Base-by-base conservation (phyloP, 257 asterid species). In the Scutellaria galericulata region DNA sequence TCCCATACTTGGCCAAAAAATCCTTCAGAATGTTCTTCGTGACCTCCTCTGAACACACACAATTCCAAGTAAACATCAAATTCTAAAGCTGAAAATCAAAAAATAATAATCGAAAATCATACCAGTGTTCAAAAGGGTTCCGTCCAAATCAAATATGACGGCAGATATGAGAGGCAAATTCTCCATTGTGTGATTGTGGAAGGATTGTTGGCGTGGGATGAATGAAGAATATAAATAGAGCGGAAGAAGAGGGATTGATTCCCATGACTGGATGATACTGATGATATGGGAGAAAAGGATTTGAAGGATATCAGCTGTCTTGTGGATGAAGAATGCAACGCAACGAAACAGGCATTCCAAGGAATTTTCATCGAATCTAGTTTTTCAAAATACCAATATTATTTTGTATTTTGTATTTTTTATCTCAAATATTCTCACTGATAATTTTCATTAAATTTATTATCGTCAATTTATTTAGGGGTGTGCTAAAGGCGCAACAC, bases 81-180 rank as follows among this genome's bases (percentile, higher is more conserved):
- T 5, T 10, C 40, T 11, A 12, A 6, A 8, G 9, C 37, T 5
- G 5, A 3, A 45, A 50, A 53, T 8, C 5, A 9, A 3, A 59
- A 72, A 57, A 2, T 6, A 37, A 53, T 5, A 57, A 2, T 3
- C 3, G 67, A 76, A 1, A 70, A 50, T 24, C 52, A 22, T 15
- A 90, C 98, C 97, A 53, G 97, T 86, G 77, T 84, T 89, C 73
- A 93, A 75, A 77, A 92, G 92, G 82, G 98, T 93, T 2, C 97
- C 97, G 52, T 90, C 97, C 88, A 93, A 85, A 90, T 88, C 98
- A 78, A 93, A 88, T 40, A 90, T 88, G 66, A 92, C 89, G 61
- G 98, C 95, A 12, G 83, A 76, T 48, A 85, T 68, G 18, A 44
- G 79, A 62, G 83, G 65, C 55, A 75, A 66, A 51, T 39, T 68